A percentile compares a stretch with the other conserved stretches of the same genome.
Evolutionary conservation across 768 basidiomycete genomes (phyloP).

Genomic region (Amanita polypyramis): DNA sequence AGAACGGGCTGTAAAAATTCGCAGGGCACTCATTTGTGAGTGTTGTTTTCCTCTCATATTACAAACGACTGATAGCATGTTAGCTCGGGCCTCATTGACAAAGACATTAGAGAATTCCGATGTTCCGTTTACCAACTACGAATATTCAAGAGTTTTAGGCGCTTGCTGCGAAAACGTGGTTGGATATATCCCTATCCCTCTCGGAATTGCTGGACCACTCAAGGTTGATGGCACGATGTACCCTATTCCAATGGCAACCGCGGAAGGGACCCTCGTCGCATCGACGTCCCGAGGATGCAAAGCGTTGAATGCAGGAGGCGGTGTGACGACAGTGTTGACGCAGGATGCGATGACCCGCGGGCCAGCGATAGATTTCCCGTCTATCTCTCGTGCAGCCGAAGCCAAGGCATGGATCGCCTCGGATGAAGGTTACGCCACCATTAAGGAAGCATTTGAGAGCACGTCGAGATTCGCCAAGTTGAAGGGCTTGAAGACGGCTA

Average conservation of each 20-base stretch:
- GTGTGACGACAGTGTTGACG: constrained; percentile 87
- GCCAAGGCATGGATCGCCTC: constrained; percentile 85
- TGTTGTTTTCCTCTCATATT: constrained; percentile 12
- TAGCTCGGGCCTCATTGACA: constrained; percentile 78
- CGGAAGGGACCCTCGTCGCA: constrained; percentile 97
- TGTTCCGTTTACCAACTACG: constrained; percentile 77
- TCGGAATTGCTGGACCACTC: constrained; percentile 94
- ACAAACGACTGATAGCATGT: background rate
- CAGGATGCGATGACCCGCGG: constrained; percentile 97
- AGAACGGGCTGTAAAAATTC: constrained; percentile 78
- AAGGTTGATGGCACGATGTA: constrained; percentile 76
- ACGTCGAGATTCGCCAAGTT: constrained; percentile 90
- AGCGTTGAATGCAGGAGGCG: constrained; percentile 92
- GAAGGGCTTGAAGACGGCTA: constrained; percentile 73
- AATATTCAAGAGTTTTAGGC: constrained; percentile 88
- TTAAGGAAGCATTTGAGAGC: constrained; percentile 85
- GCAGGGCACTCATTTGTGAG: constrained; percentile 86
- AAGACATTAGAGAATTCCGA: constrained; percentile 77
- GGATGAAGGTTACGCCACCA: constrained; percentile 61
- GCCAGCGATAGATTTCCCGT: constrained; percentile 95
- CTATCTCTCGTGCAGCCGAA: constrained; percentile 64
- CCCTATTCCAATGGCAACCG: constrained; percentile 98
- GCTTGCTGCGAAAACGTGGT: constrained; percentile 99
- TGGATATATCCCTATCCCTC: constrained; percentile 91
- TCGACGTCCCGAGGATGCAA: constrained; percentile 97